A percentile compares a stretch with the other conserved stretches of the same genome.
phyloP scores from a whole-genome alignment of 805 yeast genomes.

The Kuraishia hungarica region DNA sequence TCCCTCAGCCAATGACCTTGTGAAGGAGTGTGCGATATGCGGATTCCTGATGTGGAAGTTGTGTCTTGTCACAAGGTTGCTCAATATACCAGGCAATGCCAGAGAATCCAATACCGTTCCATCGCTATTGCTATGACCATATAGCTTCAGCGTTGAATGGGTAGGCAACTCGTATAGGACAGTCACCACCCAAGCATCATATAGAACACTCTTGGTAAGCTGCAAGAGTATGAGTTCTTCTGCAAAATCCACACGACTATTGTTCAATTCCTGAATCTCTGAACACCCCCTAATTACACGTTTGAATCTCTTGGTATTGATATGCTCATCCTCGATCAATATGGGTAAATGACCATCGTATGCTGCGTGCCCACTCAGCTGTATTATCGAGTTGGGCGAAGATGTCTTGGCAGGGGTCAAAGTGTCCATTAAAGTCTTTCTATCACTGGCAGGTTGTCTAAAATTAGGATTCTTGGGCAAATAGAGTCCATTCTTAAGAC shows the following conservation, averaged over 20 bases:
- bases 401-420: conserved; percentile 2
- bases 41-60: conserved; percentile 29
- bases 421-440: background rate
- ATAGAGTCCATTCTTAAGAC: conserved; percentile 31
- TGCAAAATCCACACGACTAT: conserved; percentile 20
- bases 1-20: background rate
- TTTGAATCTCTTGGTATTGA: conserved; percentile 20
- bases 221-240: conserved; percentile 27
- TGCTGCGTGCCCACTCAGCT: conserved; percentile 41
- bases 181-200: conserved; percentile 40
- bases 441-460: background rate
- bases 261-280: conserved; percentile 26
- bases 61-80: conserved; percentile 19
- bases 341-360: conserved; percentile 44
- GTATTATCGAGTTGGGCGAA: conserved; percentile 3
- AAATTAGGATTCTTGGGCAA: conserved; percentile 26
- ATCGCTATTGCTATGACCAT: background rate
- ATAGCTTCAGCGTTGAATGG: background rate
- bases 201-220: conserved; percentile 36
- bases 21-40: conserved; percentile 7
- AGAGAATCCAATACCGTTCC: conserved; percentile 6
- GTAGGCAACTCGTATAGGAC: conserved; percentile 14
- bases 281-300: conserved; percentile 28
- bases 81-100: conserved; percentile 5
- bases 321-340: conserved; percentile 38